Conservation (phyloP, 805 yeast species). For the Hanseniaspora meyeri region DNA sequence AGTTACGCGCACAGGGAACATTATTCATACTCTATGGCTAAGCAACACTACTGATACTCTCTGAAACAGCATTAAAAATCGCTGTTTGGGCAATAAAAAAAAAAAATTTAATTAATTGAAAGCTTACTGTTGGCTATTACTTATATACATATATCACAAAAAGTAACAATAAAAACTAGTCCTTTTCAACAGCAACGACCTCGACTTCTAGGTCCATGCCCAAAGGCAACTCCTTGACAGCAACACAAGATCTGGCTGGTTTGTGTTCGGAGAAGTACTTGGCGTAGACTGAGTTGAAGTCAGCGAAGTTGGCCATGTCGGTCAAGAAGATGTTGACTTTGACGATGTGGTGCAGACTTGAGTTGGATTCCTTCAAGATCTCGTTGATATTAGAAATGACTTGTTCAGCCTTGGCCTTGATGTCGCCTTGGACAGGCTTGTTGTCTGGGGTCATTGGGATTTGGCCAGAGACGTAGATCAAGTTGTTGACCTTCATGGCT, state of each 20-base stretch:
- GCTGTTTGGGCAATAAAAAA: too few species aligned
- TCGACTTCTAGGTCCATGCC: constrained; percentile 80
- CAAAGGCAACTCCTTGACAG: constrained; percentile 82
- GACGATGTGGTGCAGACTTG: constrained; percentile 69
- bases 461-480: constrained; percentile 89
- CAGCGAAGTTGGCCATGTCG: constrained; percentile 76
- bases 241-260: constrained; percentile 98
- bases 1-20: neutral
- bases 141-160: too few species aligned
- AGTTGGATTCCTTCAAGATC: constrained; percentile 74
- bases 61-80: too few species aligned
- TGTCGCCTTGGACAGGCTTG: constrained; percentile 63
- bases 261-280: constrained; percentile 62
- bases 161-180: too few species aligned
- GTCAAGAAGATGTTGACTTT: constrained; percentile 82
- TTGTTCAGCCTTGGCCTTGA: constrained; percentile 68
- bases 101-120: too few species aligned
- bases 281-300: constrained; percentile 74
- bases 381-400: constrained; percentile 53
- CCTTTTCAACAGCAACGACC: constrained; percentile 70
- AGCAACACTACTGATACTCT: too few species aligned
- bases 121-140: too few species aligned
- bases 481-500: constrained; percentile 81
- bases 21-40: too few species aligned
- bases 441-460: constrained; percentile 79